A percentile compares a stretch with the other conserved stretches of the same genome.
phyloP scores from a whole-genome alignment of 2,329 filamentous ascomycete genomes.

The Colletotrichum plurivorum region DNA sequence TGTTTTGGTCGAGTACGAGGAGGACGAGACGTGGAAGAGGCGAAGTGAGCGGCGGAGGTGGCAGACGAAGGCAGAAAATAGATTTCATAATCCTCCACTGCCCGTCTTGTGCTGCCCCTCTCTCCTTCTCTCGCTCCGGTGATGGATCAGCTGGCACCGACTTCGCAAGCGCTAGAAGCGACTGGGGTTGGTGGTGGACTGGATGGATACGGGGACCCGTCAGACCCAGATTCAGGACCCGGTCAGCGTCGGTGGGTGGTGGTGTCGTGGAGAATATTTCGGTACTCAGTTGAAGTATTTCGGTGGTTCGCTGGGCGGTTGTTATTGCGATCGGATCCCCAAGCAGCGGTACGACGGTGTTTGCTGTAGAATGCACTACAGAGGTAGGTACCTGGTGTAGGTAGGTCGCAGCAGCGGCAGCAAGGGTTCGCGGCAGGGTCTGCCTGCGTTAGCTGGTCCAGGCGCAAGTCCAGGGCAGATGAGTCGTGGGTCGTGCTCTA shows the following conservation, averaged over 20 bases:
- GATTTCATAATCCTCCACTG: slow-evolving; percentile 34
- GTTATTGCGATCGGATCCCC: slow-evolving; percentile 15
- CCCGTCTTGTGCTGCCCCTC: slow-evolving; percentile 37
- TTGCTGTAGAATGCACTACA: too few species aligned
- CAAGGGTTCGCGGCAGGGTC: neutral
- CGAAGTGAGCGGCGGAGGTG: neutral
- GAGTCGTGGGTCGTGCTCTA: too few species aligned
- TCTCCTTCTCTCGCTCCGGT: slow-evolving; percentile 11
- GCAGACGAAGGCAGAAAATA: slow-evolving; percentile 5
- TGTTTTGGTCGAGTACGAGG: neutral
- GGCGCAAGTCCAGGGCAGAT: neutral
- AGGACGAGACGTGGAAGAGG: neutral
- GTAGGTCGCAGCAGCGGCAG: neutral
- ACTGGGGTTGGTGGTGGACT: slow-evolving; percentile 1
- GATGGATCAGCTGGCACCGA: slow-evolving; percentile 28
- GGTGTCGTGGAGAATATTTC: slow-evolving; percentile 35
- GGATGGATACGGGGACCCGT: slow-evolving; percentile 17
- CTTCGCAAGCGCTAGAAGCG: slow-evolving; percentile 38
- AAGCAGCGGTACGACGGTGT: neutral
- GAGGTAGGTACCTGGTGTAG: too few species aligned
- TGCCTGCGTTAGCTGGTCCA: neutral
- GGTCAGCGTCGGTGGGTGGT: slow-evolving; percentile 26
- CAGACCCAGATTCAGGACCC: slow-evolving; percentile 22
- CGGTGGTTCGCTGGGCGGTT: slow-evolving; percentile 4
- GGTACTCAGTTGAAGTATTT: slow-evolving; percentile 2